Base-by-base conservation (phyloP, 1,284 basidiomycete genomes). In the Marasmius tenuissimus region DNA sequence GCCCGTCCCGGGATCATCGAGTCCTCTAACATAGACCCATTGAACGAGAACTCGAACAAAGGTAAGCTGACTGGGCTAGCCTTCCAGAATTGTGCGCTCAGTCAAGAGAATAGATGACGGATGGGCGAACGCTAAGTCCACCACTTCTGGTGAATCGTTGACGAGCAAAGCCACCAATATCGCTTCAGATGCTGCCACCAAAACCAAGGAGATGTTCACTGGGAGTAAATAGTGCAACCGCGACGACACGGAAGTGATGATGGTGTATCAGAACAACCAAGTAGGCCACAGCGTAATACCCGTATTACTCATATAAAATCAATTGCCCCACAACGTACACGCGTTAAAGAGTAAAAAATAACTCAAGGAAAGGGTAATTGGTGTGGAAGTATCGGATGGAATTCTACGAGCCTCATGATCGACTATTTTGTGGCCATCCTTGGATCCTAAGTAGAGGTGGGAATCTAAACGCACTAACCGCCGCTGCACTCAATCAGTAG, bases 1-100 rank as follows among this genome's bases (percentile, higher is more conserved):
- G 79, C 76, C n/a, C 76, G 77, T 11, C 81, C 82, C 7, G 81
- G 82, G 16, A 82, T 85, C 65, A 83, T 85, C 66, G 82, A 85
- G 70, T 70, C 75, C 34, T 72, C 81, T 14, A 75, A 84, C 63
- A 82, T 85, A 59, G 81, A 81, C 61, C 83, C 82, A 16, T 69
- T 84, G 63, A 78, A 76, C 64, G 76, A 82, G 60, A 75, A 76
- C 62, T 78, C 78, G 5, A 79, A 77, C 64, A 76, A 78, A 67
- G 76, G 78, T 78, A 12, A 18, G 70, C 65, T 5, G 22, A 10
- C 45, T 40, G 33, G 40, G 53, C 38, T 8, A 34, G 11, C 34
- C 34, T 45, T 33, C 11, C 35, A 4, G 39, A 40, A 58, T 55
- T 4, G 34, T 7, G 40, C 34, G 12, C 18, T 47, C 50, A 47